Conservation (phyloP, 2,329 filamentous ascomycete genomes). For the Hypoxylon sp. region DNA sequence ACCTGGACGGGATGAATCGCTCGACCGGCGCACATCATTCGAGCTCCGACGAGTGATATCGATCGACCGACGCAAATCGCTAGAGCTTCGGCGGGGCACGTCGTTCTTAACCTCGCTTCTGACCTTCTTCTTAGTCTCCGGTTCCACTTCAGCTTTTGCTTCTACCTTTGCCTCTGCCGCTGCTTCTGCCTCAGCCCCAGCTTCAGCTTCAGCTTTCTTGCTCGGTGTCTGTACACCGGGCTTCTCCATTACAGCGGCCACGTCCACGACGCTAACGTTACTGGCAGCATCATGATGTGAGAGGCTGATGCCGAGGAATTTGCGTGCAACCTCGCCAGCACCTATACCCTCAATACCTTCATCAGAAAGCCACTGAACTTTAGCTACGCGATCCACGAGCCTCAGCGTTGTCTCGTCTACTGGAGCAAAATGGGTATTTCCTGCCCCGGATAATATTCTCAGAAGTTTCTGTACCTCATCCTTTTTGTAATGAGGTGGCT, state of each 20-base stretch:
- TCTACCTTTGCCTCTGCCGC: constrained; percentile 15
- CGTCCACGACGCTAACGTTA: constrained; percentile 80
- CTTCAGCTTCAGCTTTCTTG: constrained; percentile 59
- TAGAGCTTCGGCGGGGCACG: not conserved
- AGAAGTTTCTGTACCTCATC: constrained; percentile 86
- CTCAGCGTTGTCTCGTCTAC: constrained; percentile 85
- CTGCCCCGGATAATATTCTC: constrained; percentile 75
- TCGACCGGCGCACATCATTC: not conserved
- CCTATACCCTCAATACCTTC: constrained; percentile 51
- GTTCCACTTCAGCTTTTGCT: constrained; percentile 8
- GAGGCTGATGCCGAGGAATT: constrained; percentile 79
- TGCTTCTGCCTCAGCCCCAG: constrained; percentile 44
- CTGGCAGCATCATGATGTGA: constrained; percentile 76
- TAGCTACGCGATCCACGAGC: constrained; percentile 80
- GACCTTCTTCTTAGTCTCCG: not conserved
- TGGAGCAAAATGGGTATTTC: constrained; percentile 82
- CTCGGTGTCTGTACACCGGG: constrained; percentile 87
- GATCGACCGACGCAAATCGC: not conserved
- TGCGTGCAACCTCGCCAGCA: constrained; percentile 67
- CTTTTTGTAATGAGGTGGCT: constrained; percentile 91
- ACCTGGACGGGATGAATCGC: constrained; percentile 13
- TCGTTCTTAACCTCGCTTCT: constrained; percentile 16
- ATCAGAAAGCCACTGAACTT: constrained; percentile 76
- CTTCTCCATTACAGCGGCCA: constrained; percentile 85
- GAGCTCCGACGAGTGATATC: not conserved